Conservation (phyloP, 441 rosid species). For the Populus hybrid region DNA sequence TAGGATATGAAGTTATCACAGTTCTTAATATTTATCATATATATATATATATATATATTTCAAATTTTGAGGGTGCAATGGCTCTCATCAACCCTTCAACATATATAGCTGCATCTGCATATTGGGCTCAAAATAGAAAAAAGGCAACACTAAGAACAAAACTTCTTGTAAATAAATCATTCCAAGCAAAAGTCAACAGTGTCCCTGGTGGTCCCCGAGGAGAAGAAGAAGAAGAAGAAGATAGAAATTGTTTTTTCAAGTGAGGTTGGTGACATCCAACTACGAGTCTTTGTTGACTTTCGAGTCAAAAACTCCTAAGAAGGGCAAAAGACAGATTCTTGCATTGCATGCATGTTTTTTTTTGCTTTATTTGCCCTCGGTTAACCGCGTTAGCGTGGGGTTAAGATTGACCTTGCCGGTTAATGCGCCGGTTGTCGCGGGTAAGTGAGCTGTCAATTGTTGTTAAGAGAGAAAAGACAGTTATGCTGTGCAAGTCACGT, state of each 20-base stretch:
- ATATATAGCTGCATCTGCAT: too few relatives aligned
- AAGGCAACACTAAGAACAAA: too few relatives aligned
- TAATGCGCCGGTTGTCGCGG: slow-evolving; percentile 23
- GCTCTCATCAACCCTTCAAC: too few relatives aligned
- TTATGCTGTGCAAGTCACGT: background rate
- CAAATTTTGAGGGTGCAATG: too few relatives aligned
- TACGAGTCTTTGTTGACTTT: background rate
- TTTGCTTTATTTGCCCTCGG: background rate
- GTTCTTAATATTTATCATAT: background rate
- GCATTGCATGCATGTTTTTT: background rate
- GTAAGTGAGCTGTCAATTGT: background rate
- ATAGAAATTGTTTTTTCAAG: background rate
- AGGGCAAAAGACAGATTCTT: background rate
- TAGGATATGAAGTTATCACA: background rate
- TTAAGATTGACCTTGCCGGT: slow-evolving; percentile 14
- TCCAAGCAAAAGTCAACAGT: too few relatives aligned
- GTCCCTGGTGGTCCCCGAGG: background rate
- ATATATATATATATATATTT: too few relatives aligned
- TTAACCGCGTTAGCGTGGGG: background rate
- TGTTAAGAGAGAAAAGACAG: background rate
- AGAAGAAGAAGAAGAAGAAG: background rate
- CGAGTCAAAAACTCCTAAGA: background rate
- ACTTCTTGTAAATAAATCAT: too few relatives aligned
- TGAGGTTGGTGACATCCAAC: slow-evolving; percentile 6
- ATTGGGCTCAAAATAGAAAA: too few relatives aligned